Evolutionary conservation across 805 yeast genomes (phyloP).

Genomic region (Lipomyces yamanashiensis): DNA sequence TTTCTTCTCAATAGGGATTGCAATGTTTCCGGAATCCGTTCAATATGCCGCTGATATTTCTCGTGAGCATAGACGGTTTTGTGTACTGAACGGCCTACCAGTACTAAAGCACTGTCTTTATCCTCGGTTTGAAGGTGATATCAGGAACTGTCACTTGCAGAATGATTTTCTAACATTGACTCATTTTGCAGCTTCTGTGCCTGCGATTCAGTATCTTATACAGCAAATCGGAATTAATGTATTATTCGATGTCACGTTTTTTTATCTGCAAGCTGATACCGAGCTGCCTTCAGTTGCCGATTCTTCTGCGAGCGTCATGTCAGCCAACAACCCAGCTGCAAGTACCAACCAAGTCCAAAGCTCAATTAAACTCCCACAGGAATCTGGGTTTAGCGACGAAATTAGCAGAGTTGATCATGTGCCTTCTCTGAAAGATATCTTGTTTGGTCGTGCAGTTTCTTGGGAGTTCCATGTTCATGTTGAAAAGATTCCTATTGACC

Average conservation of each 20-base stretch:
- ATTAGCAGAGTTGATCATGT: not conserved
- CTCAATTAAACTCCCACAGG: not conserved
- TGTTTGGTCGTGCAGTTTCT: slow-evolving; percentile 9
- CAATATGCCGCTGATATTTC: slow-evolving; percentile 57
- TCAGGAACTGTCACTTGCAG: not conserved
- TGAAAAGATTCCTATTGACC: slow-evolving; percentile 12
- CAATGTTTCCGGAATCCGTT: slow-evolving; percentile 76
- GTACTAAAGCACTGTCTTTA: slow-evolving; percentile 64
- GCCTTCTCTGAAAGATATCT: slow-evolving; percentile 12
- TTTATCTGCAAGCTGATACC: slow-evolving; percentile 44
- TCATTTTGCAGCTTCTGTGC: slow-evolving; percentile 38
- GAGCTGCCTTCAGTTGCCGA: not conserved
- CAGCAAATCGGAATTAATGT: slow-evolving; percentile 38
- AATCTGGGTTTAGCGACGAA: not conserved
- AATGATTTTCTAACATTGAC: not conserved
- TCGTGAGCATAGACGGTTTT: slow-evolving; percentile 61
- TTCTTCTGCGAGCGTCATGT: not conserved
- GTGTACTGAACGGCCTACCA: slow-evolving; percentile 65
- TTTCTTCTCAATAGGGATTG: slow-evolving; percentile 58
- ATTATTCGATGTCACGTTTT: slow-evolving; percentile 61
- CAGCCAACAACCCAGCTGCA: not conserved
- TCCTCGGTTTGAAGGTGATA: slow-evolving; percentile 61
- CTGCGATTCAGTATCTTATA: slow-evolving; percentile 39
- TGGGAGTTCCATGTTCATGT: slow-evolving; percentile 35
- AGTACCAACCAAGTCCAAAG: not conserved